Evolutionary conservation across 2,329 filamentous ascomycete species (phyloP), one percentile per base, ranked within the genome.

Genomic region (Aspergillus sp.): DNA sequence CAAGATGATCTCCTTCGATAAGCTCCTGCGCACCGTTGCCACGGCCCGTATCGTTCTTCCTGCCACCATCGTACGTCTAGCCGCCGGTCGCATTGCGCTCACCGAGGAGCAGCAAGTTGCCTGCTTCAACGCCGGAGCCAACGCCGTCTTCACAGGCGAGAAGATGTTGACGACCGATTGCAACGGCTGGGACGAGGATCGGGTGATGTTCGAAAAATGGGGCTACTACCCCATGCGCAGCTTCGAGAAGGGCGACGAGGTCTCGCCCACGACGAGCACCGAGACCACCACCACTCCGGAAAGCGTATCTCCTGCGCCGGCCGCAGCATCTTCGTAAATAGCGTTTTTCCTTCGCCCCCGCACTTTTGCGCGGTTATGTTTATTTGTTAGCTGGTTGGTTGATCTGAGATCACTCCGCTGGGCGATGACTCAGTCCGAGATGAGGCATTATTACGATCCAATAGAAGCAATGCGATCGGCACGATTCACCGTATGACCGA

Each of bases 81-180:
- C 92, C 0, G 92, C 92, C 0, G 92, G 92, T 2, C 82, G 92
- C 51, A 92, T 91, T 73, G 90, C 88, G 12, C 89, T 96, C 85
- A 84, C 85, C 4, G 92, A 96, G 78, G 91, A 95, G 77, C 89
- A 96, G 80, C 92, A 96, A 78, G 88, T 91, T 14, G 74, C 94
- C 65, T 96, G 92, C 76, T 96, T 96, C 79, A 88, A 91, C 85
- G 91, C 92, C 0, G 92, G 92, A 14, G 92, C 92, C 1, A 96
- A 96, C 69, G 92, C 92, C n/a, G 89, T 96, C 36, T 96, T 96
- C 73, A 96, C 92, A 0, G 92, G 92, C 9, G 92, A 96, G 80
- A 96, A 94, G 83, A 96, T 96, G 92, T 75, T 96, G 77, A 96
- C 92, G 4, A 96, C 92, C 0, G 90, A 92, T 58, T 96, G 91